Evolutionary conservation across 768 basidiomycete species (phyloP).

Genomic region (Rhizopogon salebrosus): DNA sequence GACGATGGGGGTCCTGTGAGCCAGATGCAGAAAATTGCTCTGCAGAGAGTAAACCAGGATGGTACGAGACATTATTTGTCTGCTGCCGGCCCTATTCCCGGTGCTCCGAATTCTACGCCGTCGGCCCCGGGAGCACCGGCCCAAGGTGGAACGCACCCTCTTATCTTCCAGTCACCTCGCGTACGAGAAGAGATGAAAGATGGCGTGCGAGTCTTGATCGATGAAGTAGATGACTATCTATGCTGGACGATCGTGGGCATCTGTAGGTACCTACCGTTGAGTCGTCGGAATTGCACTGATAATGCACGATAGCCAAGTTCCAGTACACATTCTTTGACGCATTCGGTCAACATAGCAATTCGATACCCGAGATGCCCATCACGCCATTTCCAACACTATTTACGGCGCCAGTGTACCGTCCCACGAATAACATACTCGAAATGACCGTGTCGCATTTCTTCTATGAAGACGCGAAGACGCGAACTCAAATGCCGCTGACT

Average conservation of each 20-base stretch:
- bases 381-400: slow-evolving; percentile 89
- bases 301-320: slow-evolving; percentile 65
- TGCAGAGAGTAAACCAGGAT: slow-evolving; percentile 78
- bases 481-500: slow-evolving; percentile 66
- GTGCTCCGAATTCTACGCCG: slow-evolving; percentile 62
- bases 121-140: slow-evolving; percentile 73
- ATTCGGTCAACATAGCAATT: slow-evolving; percentile 66
- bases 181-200: slow-evolving; percentile 81
- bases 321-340: slow-evolving; percentile 94
- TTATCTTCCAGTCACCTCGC: slow-evolving; percentile 75
- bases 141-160: slow-evolving; percentile 75
- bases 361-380: slow-evolving; percentile 72
- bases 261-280: slow-evolving; percentile 47
- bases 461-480: slow-evolving; percentile 66
- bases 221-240: slow-evolving; percentile 92
- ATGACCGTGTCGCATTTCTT: slow-evolving; percentile 87
- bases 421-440: slow-evolving; percentile 69
- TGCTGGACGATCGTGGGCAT: slow-evolving; percentile 97
- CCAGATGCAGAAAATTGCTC: slow-evolving; percentile 94
- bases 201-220: slow-evolving; percentile 67
- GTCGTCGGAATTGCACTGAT: slow-evolving; percentile 9
- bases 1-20: slow-evolving; percentile 91
- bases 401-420: slow-evolving; percentile 71
- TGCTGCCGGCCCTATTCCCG: slow-evolving; percentile 80
- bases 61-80: slow-evolving; percentile 85